Percentiles rank a stretch among this genome's conserved stretches.
Conservation (phyloP, 2,329 filamentous ascomycete genomes). For the Penicillium sp. region DNA sequence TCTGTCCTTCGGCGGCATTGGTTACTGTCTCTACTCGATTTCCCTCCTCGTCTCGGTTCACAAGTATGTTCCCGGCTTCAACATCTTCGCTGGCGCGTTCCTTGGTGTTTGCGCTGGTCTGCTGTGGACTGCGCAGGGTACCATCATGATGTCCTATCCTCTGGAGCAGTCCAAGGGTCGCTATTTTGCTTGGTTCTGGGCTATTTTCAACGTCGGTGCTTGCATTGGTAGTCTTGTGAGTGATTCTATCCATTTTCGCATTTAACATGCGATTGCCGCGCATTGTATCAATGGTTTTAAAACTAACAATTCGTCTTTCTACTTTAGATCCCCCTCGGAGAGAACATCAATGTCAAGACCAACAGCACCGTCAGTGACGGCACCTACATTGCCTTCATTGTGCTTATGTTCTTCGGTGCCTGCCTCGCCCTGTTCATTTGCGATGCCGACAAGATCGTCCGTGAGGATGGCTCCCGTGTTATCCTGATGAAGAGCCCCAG, state of each 20-base stretch:
- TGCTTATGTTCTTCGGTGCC: conserved; percentile 76
- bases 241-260: not conserved
- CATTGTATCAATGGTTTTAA: not conserved
- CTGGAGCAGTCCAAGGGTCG: conserved; percentile 78
- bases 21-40: conserved; percentile 52
- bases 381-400: conserved; percentile 82
- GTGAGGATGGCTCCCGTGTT: conserved; percentile 76
- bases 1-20: conserved; percentile 50
- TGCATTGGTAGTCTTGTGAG: conserved; percentile 76
- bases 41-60: conserved; percentile 49
- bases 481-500: conserved; percentile 88
- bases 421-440: conserved; percentile 71
- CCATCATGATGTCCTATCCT: conserved; percentile 77
- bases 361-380: conserved; percentile 62
- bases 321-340: conserved; percentile 47
- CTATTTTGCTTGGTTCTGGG: conserved; percentile 90
- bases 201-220: conserved; percentile 88
- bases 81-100: conserved; percentile 55
- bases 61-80: conserved; percentile 53
- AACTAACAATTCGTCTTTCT: not conserved
- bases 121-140: conserved; percentile 56
- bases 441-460: conserved; percentile 72
- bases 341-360: conserved; percentile 48
- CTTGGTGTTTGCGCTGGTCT: conserved; percentile 56
- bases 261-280: not conserved